These are phyloP conservation scores for Thuja plicata DNA, from an alignment of 83 land plant genomes.

Conservation along the genomic window DNA sequence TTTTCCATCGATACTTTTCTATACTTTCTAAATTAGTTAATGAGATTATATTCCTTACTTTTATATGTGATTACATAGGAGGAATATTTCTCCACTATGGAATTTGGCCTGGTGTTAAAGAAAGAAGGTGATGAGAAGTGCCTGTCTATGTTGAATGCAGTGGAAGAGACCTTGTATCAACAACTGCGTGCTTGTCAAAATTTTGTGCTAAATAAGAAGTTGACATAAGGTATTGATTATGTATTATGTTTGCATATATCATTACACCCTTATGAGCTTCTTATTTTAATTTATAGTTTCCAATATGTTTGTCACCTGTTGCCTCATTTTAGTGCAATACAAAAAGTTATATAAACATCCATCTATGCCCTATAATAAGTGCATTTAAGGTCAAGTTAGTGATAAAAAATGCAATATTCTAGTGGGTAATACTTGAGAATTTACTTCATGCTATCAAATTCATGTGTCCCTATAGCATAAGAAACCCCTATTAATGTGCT, in stretches of 20 bases:
- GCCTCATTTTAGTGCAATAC: neutral
- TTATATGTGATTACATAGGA: neutral
- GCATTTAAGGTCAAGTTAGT: neutral
- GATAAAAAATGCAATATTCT: neutral
- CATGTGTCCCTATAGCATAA: neutral
- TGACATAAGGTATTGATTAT: constrained; percentile 47
- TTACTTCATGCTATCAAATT: neutral
- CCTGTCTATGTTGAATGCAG: constrained; percentile 69
- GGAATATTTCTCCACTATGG: constrained; percentile 26
- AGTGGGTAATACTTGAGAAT: neutral
- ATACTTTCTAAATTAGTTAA: neutral
- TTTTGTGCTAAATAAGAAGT: constrained; percentile 45
- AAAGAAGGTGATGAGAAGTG: constrained; percentile 82
- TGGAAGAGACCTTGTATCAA: constrained; percentile 79
- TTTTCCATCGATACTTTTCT: neutral
- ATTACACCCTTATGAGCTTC: neutral
- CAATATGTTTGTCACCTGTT: neutral
- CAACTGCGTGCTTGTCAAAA: constrained; percentile 80
- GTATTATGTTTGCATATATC: neutral
- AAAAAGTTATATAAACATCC: neutral
- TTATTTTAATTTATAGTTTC: neutral
- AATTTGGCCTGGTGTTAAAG: constrained; percentile 81
- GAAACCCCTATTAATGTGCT: neutral
- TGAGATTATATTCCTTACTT: neutral
- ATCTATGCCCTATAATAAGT: neutral